Conservation (phyloP, 2,329 filamentous ascomycete species). For the Gremmenia infestans region DNA sequence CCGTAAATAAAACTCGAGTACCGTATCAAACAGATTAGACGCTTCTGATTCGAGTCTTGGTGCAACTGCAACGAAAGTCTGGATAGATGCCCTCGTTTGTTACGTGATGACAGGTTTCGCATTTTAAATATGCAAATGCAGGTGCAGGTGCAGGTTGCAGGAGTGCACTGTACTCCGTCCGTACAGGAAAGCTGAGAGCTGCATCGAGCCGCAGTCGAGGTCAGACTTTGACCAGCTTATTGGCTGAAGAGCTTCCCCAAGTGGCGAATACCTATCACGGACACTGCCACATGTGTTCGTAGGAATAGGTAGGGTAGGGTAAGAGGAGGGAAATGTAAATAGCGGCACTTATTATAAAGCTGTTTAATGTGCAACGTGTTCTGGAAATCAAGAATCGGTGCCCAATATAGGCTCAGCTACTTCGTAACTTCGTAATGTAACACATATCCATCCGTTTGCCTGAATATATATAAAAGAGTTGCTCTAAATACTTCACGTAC, state of each 20-base stretch:
- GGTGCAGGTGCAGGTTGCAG: background rate
- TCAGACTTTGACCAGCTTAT: background rate
- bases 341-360: background rate
- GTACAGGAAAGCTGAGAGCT: background rate
- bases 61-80: background rate
- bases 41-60: background rate
- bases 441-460: background rate
- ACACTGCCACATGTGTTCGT: background rate
- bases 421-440: background rate
- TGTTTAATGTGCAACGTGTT: no score
- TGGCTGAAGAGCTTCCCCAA: background rate
- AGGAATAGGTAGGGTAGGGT: background rate
- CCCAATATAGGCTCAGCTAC: background rate
- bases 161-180: background rate
- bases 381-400: no score
- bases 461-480: background rate
- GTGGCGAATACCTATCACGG: background rate
- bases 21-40: background rate
- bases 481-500: background rate
- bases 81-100: background rate
- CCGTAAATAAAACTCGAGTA: background rate
- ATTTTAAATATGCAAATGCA: background rate
- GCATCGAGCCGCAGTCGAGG: slow-evolving; percentile 5
- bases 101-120: background rate
- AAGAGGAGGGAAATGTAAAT: background rate